Conservation (phyloP, 2,329 filamentous ascomycete genomes). For the Hypoxylon sp. region DNA sequence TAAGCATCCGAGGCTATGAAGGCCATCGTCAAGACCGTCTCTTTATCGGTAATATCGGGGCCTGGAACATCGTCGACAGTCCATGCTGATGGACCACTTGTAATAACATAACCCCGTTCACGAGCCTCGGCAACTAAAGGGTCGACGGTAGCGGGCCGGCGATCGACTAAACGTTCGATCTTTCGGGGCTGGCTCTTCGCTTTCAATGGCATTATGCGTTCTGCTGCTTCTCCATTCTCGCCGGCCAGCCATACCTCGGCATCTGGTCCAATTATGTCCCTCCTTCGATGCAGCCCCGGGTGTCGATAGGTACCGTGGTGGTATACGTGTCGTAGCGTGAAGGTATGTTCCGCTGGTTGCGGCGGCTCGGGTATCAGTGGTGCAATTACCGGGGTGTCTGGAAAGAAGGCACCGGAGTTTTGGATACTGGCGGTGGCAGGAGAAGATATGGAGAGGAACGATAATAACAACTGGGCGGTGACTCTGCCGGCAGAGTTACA, state of each 20-base stretch:
- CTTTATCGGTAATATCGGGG: constrained; percentile 86
- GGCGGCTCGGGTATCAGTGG: constrained; percentile 59
- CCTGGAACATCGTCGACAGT: constrained; percentile 80
- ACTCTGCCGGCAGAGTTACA: constrained; percentile 72
- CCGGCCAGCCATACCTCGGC: constrained; percentile 72
- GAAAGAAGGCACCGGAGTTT: constrained; percentile 58
- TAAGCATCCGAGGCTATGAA: constrained; percentile 93
- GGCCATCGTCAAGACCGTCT: constrained; percentile 85
- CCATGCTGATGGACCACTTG: constrained; percentile 82
- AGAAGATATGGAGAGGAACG: constrained; percentile 72
- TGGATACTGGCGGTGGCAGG: constrained; percentile 53
- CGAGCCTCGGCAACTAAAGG: constrained; percentile 80
- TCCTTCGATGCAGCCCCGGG: constrained; percentile 79
- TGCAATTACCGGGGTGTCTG: constrained; percentile 56
- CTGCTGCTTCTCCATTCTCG: constrained; percentile 66
- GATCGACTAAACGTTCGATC: constrained; percentile 85
- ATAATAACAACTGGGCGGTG: constrained; percentile 72
- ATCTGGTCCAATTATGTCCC: constrained; percentile 73
- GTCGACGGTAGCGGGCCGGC: constrained; percentile 81
- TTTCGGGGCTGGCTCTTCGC: constrained; percentile 73
- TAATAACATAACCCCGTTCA: constrained; percentile 73
- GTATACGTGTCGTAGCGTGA: constrained; percentile 85
- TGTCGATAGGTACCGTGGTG: constrained; percentile 88
- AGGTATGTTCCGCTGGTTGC: constrained; percentile 65
- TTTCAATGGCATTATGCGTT: constrained; percentile 64